Conservation (phyloP, 305 asterid genomes). For the Andrographis paniculata region DNA sequence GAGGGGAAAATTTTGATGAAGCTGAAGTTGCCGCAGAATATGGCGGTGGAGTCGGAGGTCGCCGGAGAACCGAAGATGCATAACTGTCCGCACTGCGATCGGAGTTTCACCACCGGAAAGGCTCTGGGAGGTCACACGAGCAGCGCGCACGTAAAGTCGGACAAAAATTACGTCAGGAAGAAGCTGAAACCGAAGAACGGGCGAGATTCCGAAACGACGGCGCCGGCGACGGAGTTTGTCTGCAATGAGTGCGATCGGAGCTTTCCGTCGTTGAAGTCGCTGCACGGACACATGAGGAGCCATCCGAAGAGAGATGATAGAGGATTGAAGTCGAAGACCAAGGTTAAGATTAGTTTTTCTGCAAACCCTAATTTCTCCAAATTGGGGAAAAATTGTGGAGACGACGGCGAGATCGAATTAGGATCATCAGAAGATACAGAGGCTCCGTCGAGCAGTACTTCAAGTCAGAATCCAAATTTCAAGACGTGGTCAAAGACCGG, state of each 20-base stretch:
- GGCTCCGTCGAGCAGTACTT: conserved; percentile 10
- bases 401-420: not conserved
- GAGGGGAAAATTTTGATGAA: conserved; percentile 5
- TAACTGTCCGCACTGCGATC: conserved; percentile 35
- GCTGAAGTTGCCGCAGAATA: conserved; percentile 11
- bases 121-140: conserved; percentile 87
- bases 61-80: conserved; percentile 23
- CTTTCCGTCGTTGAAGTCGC: conserved; percentile 34
- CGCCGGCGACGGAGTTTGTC: not conserved
- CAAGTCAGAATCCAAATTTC: not conserved
- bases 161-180: conserved; percentile 24
- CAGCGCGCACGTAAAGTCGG: conserved; percentile 71
- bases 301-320: conserved; percentile 56
- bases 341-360: not conserved
- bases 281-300: conserved; percentile 60
- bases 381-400: too few species aligned
- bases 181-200: conserved; percentile 23
- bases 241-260: conserved; percentile 19
- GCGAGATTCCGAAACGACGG: not conserved
- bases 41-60: not conserved
- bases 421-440: too few species aligned
- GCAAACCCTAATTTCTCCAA: not conserved
- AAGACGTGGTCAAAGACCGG: conserved; percentile 26
- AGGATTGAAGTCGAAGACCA: conserved; percentile 46
- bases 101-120: conserved; percentile 49